These are phyloP conservation scores for Penicillium alfredii DNA, from an alignment of 495 filamentous ascomycete genomes.

Conservation along the genomic window DNA sequence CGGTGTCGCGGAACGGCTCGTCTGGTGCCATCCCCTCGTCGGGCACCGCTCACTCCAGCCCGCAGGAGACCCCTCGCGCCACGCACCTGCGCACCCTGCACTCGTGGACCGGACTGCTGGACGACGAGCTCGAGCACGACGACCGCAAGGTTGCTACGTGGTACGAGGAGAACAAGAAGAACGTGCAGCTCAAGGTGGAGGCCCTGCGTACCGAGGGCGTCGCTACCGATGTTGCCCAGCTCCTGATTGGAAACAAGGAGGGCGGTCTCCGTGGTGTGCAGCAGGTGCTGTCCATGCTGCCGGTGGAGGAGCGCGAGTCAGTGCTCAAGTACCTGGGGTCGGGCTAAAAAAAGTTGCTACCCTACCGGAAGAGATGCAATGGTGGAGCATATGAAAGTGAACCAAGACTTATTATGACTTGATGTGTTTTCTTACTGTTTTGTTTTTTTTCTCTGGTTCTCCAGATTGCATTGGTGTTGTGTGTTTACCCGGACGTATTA, in stretches of 20 bases:
- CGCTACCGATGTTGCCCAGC: conserved; percentile 67
- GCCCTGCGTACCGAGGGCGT: conserved; percentile 68
- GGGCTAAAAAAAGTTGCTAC: no score
- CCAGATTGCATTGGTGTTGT: conserved; percentile 14
- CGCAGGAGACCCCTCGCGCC: conserved; percentile 44
- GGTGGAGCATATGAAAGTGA: not conserved
- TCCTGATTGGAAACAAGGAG: conserved; percentile 69
- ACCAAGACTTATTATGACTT: conserved; percentile 21
- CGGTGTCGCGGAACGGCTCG: conserved; percentile 22
- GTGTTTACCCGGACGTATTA: no score
- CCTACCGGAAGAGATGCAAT: not conserved
- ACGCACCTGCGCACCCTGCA: conserved; percentile 62
- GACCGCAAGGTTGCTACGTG: conserved; percentile 84
- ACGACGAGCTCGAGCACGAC: conserved; percentile 59
- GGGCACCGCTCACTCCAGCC: conserved; percentile 17
- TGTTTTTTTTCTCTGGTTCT: conserved; percentile 9
- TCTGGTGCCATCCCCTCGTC: conserved; percentile 30
- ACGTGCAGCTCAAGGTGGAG: conserved; percentile 73
- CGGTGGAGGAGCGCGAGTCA: conserved; percentile 80
- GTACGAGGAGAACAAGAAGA: conserved; percentile 94
- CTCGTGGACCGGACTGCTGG: conserved; percentile 68
- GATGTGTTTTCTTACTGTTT: conserved; percentile 9
- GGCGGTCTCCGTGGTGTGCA: conserved; percentile 82
- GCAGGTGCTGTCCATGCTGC: conserved; percentile 77
- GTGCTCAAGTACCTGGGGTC: conserved; percentile 64